Evolutionary conservation across 164 flowering plant species (phyloP), one percentile per base, ranked within the genome.

Genomic region (Cinnamomum micranthum): DNA sequence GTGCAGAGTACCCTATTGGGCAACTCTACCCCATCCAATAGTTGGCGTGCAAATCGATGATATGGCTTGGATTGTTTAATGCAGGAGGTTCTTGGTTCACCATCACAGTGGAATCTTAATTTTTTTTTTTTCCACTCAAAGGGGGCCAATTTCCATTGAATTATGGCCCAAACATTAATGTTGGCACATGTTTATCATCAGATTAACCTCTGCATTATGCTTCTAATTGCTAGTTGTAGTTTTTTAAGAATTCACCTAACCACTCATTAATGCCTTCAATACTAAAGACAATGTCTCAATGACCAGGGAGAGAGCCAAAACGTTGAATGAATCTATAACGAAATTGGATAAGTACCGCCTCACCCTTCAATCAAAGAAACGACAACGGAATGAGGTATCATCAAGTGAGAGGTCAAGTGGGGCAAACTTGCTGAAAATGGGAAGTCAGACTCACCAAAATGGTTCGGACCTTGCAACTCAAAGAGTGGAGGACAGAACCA

Each of bases 261-360:
- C 58, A 62, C 24, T 20, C 52, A 23, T 31, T 50, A 7, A 41
- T 17, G 50, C 12, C 52, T 68, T 72, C 22, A 71, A 50, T 73
- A 47, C 81, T 85, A 72, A 83, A 71, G 59, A 28, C 81, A 66
- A 71, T 14, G 51, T 73, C 71, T 73, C 51, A 71, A 77, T 80
- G 50, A 66, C 73, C 90, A 93, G 97, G 88, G 86, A 81, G 68
- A 84, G 96, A 77, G 78, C 77, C 25, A 90, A 81, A 82, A 86
- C 51, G 82, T 77, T 90, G 67, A 84, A 78, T 75, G 94, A 91
- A 13, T 88, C 88, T 76, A 79, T 87, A 59, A 63, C 66, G 72
- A 89, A 85, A 71, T 77, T 91, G 82, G 85, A 80, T 81, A 88
- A 86, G 78, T 88, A 76, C 76, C 75, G 76, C 23, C 92, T 87